Evolutionary conservation across 768 basidiomycete species (phyloP).

Genomic region (Russula vinacea): DNA sequence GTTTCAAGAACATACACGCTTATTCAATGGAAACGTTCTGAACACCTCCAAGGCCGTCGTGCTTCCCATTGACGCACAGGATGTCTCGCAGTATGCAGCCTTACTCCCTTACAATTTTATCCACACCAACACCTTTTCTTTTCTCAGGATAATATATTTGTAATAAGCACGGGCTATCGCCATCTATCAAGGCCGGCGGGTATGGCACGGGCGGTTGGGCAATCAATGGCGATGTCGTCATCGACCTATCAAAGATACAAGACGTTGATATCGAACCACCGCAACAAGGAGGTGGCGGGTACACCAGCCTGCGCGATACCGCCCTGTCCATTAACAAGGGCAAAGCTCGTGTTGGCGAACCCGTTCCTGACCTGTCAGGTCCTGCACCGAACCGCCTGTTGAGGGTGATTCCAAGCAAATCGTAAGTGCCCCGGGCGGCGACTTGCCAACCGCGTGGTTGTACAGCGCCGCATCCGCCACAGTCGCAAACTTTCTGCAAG

Average conservation of each 20-base stretch:
- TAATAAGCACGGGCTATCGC: slow-evolving; percentile 59
- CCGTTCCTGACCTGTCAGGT: slow-evolving; percentile 6
- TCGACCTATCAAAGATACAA: slow-evolving; percentile 70
- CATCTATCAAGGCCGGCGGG: slow-evolving; percentile 86
- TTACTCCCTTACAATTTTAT: neutral
- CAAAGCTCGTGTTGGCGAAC: slow-evolving; percentile 39
- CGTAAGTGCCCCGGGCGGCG: neutral
- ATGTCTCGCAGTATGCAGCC: slow-evolving; percentile 66
- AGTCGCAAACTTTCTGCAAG: slow-evolving; percentile 51
- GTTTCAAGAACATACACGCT: slow-evolving; percentile 23
- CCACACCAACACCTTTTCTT: slow-evolving; percentile 7
- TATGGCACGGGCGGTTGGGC: slow-evolving; percentile 91
- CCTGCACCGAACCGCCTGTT: slow-evolving; percentile 49
- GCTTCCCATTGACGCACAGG: slow-evolving; percentile 72
- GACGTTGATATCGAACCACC: slow-evolving; percentile 69
- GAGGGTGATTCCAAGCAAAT: slow-evolving; percentile 39
- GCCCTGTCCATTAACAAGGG: slow-evolving; percentile 53
- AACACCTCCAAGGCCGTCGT: slow-evolving; percentile 59
- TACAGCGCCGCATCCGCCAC: slow-evolving; percentile 56
- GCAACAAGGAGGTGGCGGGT: slow-evolving; percentile 39
- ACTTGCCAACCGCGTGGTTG: slow-evolving; percentile 20
- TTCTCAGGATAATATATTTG: slow-evolving; percentile 74
- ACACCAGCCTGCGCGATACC: slow-evolving; percentile 59
- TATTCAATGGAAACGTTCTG: slow-evolving; percentile 79
- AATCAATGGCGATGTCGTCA: slow-evolving; percentile 78